These are phyloP conservation scores for Collybia nuda DNA, from an alignment of 768 basidiomycete species.

Conservation along the genomic window DNA sequence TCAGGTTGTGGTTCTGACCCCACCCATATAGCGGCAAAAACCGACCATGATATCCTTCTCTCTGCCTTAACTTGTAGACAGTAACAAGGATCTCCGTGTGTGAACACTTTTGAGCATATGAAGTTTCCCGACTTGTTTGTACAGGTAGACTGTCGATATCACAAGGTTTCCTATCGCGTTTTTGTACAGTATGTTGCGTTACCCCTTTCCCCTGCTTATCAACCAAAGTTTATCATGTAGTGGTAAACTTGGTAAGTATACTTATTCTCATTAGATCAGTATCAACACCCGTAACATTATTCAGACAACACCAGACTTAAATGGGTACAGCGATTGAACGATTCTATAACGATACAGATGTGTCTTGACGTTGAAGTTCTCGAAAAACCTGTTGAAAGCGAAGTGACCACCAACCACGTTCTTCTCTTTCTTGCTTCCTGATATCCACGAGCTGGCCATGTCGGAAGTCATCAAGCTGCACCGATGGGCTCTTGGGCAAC, in stretches of 20 bases:
- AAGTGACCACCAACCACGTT: constrained; percentile 73
- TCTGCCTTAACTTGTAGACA: constrained; percentile 18
- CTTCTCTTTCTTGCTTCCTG: constrained; percentile 53
- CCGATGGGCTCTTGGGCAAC: constrained; percentile 73
- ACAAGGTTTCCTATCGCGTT: no score
- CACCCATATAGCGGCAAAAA: constrained; percentile 17
- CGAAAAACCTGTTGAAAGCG: constrained; percentile 50
- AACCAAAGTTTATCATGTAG: no score
- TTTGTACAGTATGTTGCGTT: no score
- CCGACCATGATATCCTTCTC: constrained; percentile 20
- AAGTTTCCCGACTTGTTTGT: no score
- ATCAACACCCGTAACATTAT: no score
- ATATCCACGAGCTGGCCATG: constrained; percentile 13
- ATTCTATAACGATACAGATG: neutral
- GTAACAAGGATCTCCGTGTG: neutral
- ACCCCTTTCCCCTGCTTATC: no score
- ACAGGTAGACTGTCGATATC: no score
- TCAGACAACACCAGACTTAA: no score
- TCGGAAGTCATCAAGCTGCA: constrained; percentile 40
- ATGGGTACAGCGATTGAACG: no score
- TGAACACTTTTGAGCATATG: neutral
- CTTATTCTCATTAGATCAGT: no score
- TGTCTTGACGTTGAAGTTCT: constrained; percentile 46
- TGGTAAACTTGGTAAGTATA: no score
- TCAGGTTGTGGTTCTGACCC: neutral